Conservation (phyloP, 208 protist genomes). For the Acanthamoeba lenticulata region DNA sequence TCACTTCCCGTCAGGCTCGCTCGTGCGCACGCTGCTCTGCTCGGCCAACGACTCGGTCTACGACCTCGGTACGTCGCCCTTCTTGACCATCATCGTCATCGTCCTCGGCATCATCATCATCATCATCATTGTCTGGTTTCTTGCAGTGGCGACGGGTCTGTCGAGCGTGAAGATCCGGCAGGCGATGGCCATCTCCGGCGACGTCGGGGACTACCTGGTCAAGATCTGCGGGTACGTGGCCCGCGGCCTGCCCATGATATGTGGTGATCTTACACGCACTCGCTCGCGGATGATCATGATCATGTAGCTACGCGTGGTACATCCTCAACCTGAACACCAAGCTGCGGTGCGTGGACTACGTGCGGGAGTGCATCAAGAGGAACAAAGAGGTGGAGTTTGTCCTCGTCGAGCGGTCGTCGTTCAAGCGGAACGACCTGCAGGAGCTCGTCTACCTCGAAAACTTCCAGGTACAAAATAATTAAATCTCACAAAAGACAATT, state of each 20-base stretch:
- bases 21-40: not conserved
- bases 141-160: not conserved
- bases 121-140: not conserved
- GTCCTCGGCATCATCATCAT: not conserved
- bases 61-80: not conserved
- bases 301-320: not conserved
- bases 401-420: not conserved
- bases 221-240: not conserved
- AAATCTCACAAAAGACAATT: too few relatives aligned
- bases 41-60: not conserved
- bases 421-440: not conserved
- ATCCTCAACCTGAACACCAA: not conserved
- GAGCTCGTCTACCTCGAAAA: not conserved
- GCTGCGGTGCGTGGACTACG: not conserved
- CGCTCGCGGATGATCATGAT: not conserved
- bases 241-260: not conserved
- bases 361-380: not conserved
- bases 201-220: not conserved
- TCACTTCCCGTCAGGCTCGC: conserved; percentile 17
- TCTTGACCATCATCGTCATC: not conserved
- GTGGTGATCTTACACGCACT: not conserved
- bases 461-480: not conserved
- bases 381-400: not conserved
- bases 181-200: not conserved
- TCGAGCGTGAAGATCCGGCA: conserved; percentile 10